These are phyloP conservation scores for Mycocalia duriaeana DNA, from an alignment of 1,284 basidiomycete genomes.

Conservation along the genomic window DNA sequence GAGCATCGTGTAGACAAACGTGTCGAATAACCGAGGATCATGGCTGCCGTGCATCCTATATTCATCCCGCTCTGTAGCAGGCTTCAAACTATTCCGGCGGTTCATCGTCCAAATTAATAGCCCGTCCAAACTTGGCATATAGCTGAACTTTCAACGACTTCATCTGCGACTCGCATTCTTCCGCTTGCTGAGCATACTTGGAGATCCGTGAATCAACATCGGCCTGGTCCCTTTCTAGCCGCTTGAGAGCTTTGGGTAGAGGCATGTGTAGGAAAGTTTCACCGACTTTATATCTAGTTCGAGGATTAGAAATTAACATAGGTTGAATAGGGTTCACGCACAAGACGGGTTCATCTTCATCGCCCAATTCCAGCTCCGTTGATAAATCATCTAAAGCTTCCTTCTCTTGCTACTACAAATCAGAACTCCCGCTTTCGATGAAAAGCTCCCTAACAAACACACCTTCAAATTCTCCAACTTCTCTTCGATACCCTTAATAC, in stretches of 20 bases:
- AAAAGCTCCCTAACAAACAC: conserved; percentile 9
- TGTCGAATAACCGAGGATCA: neutral
- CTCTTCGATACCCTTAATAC: conserved; percentile 69
- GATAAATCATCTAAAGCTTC: conserved; percentile 88
- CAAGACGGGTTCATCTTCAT: conserved; percentile 79
- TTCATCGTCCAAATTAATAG: conserved; percentile 84
- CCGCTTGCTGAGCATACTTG: conserved; percentile 49
- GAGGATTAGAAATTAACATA: neutral
- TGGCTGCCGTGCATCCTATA: neutral
- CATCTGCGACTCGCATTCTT: conserved; percentile 83
- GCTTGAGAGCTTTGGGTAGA: conserved; percentile 66
- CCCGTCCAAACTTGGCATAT: conserved; percentile 90
- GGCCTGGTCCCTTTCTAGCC: conserved; percentile 69
- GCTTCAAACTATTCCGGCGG: neutral
- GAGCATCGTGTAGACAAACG: neutral
- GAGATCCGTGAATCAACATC: conserved; percentile 58
- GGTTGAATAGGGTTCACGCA: conserved; percentile 31
- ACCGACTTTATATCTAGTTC: conserved; percentile 79
- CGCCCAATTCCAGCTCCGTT: conserved; percentile 85
- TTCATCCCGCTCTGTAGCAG: neutral
- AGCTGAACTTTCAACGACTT: conserved; percentile 82
- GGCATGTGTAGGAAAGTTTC: conserved; percentile 85
- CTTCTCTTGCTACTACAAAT: conserved; percentile 70
- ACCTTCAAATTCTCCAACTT: conserved; percentile 73
- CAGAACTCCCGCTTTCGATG: conserved; percentile 4